Percentiles rank a stretch among this genome's conserved stretches.
These are phyloP conservation scores for Hyphodiscus hymeniophilus DNA, from an alignment of 495 filamentous ascomycete genomes.

Conservation along the genomic window DNA sequence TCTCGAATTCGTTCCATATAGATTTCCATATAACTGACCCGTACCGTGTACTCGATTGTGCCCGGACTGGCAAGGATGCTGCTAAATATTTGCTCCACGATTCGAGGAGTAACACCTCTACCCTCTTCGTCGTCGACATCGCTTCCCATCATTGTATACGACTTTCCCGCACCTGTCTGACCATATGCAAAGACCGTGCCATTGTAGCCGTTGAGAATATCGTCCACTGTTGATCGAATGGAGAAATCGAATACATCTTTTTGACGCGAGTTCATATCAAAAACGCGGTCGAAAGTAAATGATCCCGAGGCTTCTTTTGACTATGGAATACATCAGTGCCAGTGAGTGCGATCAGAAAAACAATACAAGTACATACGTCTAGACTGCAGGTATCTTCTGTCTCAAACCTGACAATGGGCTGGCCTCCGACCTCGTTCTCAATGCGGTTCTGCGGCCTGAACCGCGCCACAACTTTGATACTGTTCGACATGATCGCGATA, in stretches of 20 bases:
- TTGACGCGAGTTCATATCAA: conserved; percentile 84
- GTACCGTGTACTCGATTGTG: conserved; percentile 95
- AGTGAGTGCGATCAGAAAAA: too few species aligned
- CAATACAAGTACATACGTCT: conserved; percentile 60
- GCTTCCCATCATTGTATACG: conserved; percentile 98
- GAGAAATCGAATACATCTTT: conserved; percentile 94
- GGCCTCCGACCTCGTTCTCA: conserved; percentile 81
- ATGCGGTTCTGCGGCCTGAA: conserved; percentile 95
- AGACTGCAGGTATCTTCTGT: conserved; percentile 82
- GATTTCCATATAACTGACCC: conserved; percentile 99
- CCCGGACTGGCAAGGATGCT: conserved; percentile 84
- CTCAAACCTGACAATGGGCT: conserved; percentile 83
- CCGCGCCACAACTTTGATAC: conserved; percentile 81
- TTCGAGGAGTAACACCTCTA: conserved; percentile 92
- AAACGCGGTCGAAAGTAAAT: conserved; percentile 97
- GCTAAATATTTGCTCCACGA: conserved; percentile 95
- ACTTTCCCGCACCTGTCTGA: conserved; percentile 97
- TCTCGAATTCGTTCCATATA: conserved; percentile 99
- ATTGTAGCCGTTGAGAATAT: conserved; percentile 98
- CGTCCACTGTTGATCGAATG: conserved; percentile 90
- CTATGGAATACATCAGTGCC: conserved; percentile 35
- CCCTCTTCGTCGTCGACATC: conserved; percentile 87
- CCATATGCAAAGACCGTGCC: conserved; percentile 98
- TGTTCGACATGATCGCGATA: conserved; percentile 34
- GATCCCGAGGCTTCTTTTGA: conserved; percentile 73